Conservation (phyloP, 148 eudicot species). For the Nepenthes mirabilis region DNA sequence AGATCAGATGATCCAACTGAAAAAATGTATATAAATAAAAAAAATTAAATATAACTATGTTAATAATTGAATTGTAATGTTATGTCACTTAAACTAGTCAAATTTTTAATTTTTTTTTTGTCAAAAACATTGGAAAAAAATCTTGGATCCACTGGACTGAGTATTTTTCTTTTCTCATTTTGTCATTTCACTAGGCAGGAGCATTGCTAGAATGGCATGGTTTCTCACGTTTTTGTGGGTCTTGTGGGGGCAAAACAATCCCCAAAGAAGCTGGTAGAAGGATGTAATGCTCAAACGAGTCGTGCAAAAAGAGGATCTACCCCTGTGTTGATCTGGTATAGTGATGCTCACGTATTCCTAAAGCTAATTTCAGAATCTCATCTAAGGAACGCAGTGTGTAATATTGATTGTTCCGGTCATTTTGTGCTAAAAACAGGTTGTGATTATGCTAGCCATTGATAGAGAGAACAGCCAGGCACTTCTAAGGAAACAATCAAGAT, state of each 20-base stretch:
- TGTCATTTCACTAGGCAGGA: slow-evolving; percentile 49
- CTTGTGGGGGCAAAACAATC: slow-evolving; percentile 56
- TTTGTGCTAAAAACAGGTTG: slow-evolving; percentile 44
- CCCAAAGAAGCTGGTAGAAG: slow-evolving; percentile 90
- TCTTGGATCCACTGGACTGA: no score
- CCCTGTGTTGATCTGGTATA: slow-evolving; percentile 97
- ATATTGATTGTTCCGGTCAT: neutral
- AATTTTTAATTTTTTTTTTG: no score
- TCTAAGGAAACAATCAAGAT: slow-evolving; percentile 80
- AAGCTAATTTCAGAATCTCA: neutral
- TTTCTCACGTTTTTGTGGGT: slow-evolving; percentile 68
- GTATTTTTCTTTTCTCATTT: neutral
- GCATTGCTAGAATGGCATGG: slow-evolving; percentile 86
- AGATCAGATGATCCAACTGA: no score
- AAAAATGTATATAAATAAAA: no score
- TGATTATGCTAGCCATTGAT: slow-evolving; percentile 88
- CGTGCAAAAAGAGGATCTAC: slow-evolving; percentile 72
- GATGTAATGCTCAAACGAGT: slow-evolving; percentile 66
- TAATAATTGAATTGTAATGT: no score
- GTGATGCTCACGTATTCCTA: slow-evolving; percentile 13
- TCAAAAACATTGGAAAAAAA: no score
- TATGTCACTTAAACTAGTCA: no score
- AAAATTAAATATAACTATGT: no score
- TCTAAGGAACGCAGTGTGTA: neutral
- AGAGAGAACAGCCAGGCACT: slow-evolving; percentile 81